Evolutionary conservation across 495 filamentous ascomycete species (phyloP), one percentile per base, ranked within the genome.

Genomic region (Penicillium odoratum): DNA sequence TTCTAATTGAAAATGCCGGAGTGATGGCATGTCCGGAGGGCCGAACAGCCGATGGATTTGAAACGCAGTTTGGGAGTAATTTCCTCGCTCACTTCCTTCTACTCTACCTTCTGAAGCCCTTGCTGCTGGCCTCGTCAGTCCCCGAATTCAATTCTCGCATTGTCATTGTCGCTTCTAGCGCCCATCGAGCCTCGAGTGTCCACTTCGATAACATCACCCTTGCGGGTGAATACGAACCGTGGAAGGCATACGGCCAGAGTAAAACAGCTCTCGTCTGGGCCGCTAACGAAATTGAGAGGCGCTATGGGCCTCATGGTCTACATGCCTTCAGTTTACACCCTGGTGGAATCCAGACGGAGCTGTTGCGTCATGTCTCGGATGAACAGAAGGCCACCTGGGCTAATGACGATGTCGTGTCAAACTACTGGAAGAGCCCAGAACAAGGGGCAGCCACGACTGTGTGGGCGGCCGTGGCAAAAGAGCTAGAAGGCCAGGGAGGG

Each of bases 81-180:
- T 73, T 83, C 58, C 63, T 83, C 3, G 66, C 61, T 28, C 77
- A 79, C 60, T 82, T 83, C 59, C 74, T 81, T 15, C 66, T 83
- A 13, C 77, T 81, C 60, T 62, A 78, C 26, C 69, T 77, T 1
- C 74, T 84, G 26, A 74, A 74, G 55, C 63, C 68, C 9, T 55
- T 73, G 28, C 57, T 83, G 4, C 65, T 82, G 18, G 62, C 74
- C 11, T 64, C 61, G 11, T 65, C 66, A 2, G 71, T 68, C 8
- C 65, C 73, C 5, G 59, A 54, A 2, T 75, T 75, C 53, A 61
- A 68, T 18, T 80, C 76, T 15, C 65, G 79, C 4, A 78, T 80
- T 5, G 71, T 82, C 33, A 58, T 60, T 8, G 68, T 81, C 13
- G 58, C 74, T 7, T 77, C 73, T n/a, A 56, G 61, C 2, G 77